Conservation (phyloP, 176 grass and related monocot species). For the Cenchrus purpureus region DNA sequence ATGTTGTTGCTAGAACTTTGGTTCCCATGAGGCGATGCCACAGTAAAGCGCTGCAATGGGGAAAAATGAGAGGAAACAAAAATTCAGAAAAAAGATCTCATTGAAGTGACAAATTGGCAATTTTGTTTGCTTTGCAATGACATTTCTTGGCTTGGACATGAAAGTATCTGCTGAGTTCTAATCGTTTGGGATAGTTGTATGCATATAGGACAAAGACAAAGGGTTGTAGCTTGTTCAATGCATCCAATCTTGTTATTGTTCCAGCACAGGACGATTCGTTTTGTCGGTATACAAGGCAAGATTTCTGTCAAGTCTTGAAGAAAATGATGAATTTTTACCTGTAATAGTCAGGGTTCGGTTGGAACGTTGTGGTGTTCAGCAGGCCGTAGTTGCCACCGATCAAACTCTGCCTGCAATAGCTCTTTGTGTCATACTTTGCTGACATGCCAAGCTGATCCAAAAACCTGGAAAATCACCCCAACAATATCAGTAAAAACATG, state of each 20-base stretch:
- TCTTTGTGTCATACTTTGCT: conserved; percentile 72
- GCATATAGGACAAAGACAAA: background rate
- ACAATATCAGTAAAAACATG: background rate
- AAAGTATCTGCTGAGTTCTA: conserved; percentile 4
- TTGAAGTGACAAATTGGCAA: background rate
- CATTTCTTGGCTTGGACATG: conserved; percentile 23
- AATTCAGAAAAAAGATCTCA: background rate
- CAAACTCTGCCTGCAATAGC: conserved; percentile 73
- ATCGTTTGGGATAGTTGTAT: background rate
- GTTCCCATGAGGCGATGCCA: conserved; percentile 88
- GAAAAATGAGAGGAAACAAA: background rate
- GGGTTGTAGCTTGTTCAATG: background rate
- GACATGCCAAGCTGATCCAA: conserved; percentile 78
- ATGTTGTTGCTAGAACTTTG: conserved; percentile 56
- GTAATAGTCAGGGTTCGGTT: conserved; percentile 87
- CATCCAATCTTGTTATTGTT: background rate
- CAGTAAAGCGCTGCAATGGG: conserved; percentile 60
- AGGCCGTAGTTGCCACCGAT: conserved; percentile 90
- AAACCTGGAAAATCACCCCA: conserved; percentile 29
- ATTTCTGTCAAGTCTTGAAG: conserved; percentile 19
- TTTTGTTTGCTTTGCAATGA: background rate
- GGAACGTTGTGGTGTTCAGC: conserved; percentile 65
- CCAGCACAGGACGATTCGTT: background rate
- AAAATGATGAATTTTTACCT: conserved; percentile 51
- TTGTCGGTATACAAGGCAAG: background rate